Base-by-base conservation (phyloP, 208 protist species). In the Phytomonas sp. region DNA sequence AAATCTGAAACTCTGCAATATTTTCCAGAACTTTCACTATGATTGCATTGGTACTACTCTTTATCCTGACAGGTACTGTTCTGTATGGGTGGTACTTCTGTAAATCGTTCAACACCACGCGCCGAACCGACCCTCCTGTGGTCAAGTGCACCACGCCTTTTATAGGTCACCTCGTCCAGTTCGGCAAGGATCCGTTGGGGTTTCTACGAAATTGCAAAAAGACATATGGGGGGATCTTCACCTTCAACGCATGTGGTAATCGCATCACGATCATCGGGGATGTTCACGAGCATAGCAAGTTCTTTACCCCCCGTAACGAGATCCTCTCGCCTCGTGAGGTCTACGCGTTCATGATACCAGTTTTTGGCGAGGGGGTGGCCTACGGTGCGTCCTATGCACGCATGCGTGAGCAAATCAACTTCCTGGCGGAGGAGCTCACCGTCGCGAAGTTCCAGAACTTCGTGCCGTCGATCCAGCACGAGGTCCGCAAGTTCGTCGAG, bases 391-490 rank as follows among this genome's bases (percentile, higher is more conserved):
- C 84, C 59, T 91, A 92, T 75, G 77, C 85, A 32, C 79, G 84
- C 67, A 94, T 94, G 89, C 82, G 86, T 26, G 89, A 94, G 77
- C 89, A 94, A 67, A 79, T 94, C 59, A 92, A 92, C 78, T 92
- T 94, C 67, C 82, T 94, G 28, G 84, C 89, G 26, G 85, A 90
- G 82, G 84, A 91, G 73, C 75, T 93, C 53, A 91, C 88, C 28
- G 85, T 93, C 32, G 83, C 83, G 51, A 93, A 93, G 83, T 93
- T 95, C 64, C 84, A 91, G 74, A 90, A 91, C 79, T 92, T 92
- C 68, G 84, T 85, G 0, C 89, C 89, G 20, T 78, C 87, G n/a
- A 95, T 95, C 64, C 85, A 92, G 76, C 77, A 88, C 73, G 89
- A 95, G 80, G 87, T 85, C 32, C 87, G 87, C 32, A 89, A 86